Evolutionary conservation across 2,329 filamentous ascomycete genomes (phyloP), one percentile per base, ranked within the genome.

Genomic region (Sclerotinia spermophila): DNA sequence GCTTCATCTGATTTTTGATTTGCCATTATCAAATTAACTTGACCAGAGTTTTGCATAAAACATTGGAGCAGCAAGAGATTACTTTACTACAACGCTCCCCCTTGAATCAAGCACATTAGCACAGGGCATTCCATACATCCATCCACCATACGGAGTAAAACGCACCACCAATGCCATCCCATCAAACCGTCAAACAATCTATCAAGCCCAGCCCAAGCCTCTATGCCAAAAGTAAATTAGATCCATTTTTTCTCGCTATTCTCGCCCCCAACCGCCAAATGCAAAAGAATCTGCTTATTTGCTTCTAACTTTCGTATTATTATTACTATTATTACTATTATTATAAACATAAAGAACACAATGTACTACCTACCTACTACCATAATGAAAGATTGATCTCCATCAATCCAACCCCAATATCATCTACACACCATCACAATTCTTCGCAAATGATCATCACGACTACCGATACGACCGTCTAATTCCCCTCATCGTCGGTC

Each of bases 361-460:
- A 53, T 53, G 48, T 53, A 13, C 24, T 35, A 19, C 44, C 56
- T 56, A 17, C 27, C n/a, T n/a, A n/a, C n/a, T n/a, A n/a, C n/a
- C n/a, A n/a, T 55, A 40, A 62, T 44, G n/a, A 67, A 30, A 67
- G 48, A 67, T 58, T 58, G 48, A 67, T 67, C 64, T 58, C 35
- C 64, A 67, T 67, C 48, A 58, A 67, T 44, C 15, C 64, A 33
- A 24, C 45, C 30, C 45, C 27, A 27, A 30, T 35, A 33, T 40
- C 62, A 65, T 65, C 62, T 53, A 35, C 15, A 35, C 15, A 53
- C 42, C 44, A 48, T 51, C 62, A 65, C 33, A 21, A 56, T 55
- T 44, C 64, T 42, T 42, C 35, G 10, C 45, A 56, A 56, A 67
- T 67, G 48, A 67, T 67, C 64, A 67, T 67, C 64, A 67, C 45